phyloP scores from a whole-genome alignment of 2,329 filamentous ascomycete species.

The Aureobasidium musti region DNA sequence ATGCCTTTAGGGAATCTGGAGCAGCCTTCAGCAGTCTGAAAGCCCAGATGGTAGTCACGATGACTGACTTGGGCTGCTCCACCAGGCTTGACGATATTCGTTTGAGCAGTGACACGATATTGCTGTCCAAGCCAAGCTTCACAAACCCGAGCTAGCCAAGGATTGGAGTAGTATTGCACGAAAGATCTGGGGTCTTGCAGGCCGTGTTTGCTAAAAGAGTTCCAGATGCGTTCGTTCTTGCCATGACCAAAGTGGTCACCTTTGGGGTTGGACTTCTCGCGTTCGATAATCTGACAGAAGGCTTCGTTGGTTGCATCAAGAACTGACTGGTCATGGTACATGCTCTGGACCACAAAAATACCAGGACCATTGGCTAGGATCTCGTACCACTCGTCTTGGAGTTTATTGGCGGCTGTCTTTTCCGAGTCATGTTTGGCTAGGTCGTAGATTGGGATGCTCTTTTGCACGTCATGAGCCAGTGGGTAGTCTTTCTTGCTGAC shows the following conservation, averaged over 20 bases:
- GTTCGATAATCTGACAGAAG: conserved; percentile 54
- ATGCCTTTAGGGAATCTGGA: conserved; percentile 54
- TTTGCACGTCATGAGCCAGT: conserved; percentile 48
- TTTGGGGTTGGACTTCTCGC: conserved; percentile 46
- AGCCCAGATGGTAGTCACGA: conserved; percentile 66
- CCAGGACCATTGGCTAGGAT: conserved; percentile 60
- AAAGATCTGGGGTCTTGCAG: conserved; percentile 56
- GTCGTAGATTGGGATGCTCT: conserved; percentile 61
- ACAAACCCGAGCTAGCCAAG: conserved; percentile 57
- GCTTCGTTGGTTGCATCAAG: conserved; percentile 53
- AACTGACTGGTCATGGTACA: conserved; percentile 50
- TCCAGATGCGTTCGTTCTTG: conserved; percentile 65
- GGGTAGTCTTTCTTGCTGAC: conserved; percentile 53
- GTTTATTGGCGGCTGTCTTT: conserved; percentile 39
- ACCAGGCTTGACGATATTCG: conserved; percentile 64
- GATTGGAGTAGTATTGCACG: conserved; percentile 61
- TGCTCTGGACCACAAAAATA: conserved; percentile 59
- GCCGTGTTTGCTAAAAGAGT: conserved; percentile 64
- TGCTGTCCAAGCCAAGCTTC: conserved; percentile 61
- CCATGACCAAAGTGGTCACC: conserved; percentile 64
- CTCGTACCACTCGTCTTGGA: conserved; percentile 64
- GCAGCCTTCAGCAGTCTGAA: conserved; percentile 55
- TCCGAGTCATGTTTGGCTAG: conserved; percentile 45
- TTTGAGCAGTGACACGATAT: conserved; percentile 63
- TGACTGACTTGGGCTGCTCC: conserved; percentile 60